phyloP scores from a whole-genome alignment of 2,329 filamentous ascomycete species.

The Pochonia chlamydosporia region DNA sequence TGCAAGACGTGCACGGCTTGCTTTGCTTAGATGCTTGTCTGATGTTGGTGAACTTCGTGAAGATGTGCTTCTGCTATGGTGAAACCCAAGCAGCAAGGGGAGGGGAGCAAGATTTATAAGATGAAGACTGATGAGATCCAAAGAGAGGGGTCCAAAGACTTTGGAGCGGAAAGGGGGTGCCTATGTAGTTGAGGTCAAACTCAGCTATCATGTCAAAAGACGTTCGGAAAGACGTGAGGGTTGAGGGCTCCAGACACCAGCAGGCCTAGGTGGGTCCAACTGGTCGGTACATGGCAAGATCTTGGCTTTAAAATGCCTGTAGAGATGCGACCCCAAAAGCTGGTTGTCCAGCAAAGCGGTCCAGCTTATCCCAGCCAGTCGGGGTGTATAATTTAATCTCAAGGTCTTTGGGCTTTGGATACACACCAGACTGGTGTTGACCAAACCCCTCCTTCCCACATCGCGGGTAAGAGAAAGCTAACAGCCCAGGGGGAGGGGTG shows the following conservation, averaged over 20 bases:
- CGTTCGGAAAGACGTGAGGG: constrained; percentile 1
- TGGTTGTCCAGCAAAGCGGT: constrained; percentile 3
- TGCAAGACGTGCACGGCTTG: neutral
- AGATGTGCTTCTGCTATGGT: neutral
- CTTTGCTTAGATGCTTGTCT: neutral
- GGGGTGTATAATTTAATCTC: neutral
- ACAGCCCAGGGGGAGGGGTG: constrained; percentile 3
- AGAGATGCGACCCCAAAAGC: constrained; percentile 4
- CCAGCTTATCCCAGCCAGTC: constrained; percentile 2
- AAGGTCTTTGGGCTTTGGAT: neutral
- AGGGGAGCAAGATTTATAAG: constrained; percentile 7
- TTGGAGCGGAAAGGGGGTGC: constrained; percentile 4
- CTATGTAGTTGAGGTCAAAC: constrained; percentile 4
- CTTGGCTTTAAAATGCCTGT: constrained; percentile 6
- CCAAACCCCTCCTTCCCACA: constrained; percentile 8
- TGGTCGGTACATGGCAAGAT: constrained; percentile 10
- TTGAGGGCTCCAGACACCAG: neutral
- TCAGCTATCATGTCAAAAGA: constrained; percentile 3
- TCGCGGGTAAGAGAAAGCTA: constrained; percentile 6
- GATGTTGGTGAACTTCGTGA: neutral
- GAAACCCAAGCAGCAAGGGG: neutral
- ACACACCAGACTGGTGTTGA: constrained; percentile 3
- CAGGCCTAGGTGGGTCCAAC: constrained; percentile 4
- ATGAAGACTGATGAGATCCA: neutral
- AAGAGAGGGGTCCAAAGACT: neutral